Base-by-base conservation (phyloP, 345 rosid genomes). In the Hibiscus syriacus region DNA sequence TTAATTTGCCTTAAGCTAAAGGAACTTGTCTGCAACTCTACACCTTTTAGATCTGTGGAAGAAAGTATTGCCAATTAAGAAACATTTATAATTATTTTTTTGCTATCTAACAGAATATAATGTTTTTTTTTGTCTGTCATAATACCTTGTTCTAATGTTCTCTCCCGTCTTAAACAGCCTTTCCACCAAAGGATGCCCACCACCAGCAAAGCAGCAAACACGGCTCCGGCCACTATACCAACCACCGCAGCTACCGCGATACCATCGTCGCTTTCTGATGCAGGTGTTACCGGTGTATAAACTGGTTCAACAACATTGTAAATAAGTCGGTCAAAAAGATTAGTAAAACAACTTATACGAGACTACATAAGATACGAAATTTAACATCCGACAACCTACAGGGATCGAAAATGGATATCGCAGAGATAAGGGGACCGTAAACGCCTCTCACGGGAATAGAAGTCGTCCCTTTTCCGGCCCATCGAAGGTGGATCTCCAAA, bases 131-230 rank as follows among this genome's bases (percentile, higher is more conserved):
- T 43, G 17, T 49, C 10, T 49, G 54, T 19, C 54, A 0, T 20
- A 52, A 10, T 52, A 79, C 82, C 82, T 62, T 19, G 20, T 32
- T 62, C 69, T 50, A 41, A 17, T 50, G 58, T 43, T 22, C 13
- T 23, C 13, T 50, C 36, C 2, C 1, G 53, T 45, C 69, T 49
- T 1, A 73, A 49, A 58, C 68, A 70, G 20, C 72, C 58, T 27
- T 59, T 76, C 79, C 80, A 71, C 82, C 84, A 74, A 55, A 83
- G 70, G 45, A 72, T 16, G 6, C 72, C 68, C 1, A 74, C 5
- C 36, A 80, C 2, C 62, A 83, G 54, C 20, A 70, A 34, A 14
- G 30, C 11, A 48, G 8, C 46, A 12, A 58, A 63, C 11, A 19
- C 55, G 7, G 60, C 68, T 50, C 57, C 82, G 17, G 38, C 76